Evolutionary conservation across 2,329 filamentous ascomycete species (phyloP).

Genomic region (Stachybotrys chartarum): DNA sequence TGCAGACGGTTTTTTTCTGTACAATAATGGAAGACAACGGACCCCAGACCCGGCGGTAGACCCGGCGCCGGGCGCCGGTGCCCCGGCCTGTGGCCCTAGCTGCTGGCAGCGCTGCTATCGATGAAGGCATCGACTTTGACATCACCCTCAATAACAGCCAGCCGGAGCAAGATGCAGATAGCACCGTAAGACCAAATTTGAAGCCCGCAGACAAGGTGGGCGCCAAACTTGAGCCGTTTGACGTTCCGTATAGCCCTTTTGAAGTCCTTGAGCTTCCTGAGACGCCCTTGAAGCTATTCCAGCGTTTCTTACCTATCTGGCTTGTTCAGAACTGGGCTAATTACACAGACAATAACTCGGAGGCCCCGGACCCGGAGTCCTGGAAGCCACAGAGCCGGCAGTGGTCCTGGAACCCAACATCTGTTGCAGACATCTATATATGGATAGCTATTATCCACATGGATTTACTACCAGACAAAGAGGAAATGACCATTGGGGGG

Average conservation of each 20-base stretch:
- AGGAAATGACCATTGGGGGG: not conserved
- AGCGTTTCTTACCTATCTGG: not conserved
- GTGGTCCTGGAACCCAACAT: not conserved
- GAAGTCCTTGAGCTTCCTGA: constrained; percentile 1
- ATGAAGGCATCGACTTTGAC: not conserved
- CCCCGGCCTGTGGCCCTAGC: not conserved
- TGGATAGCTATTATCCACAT: not conserved
- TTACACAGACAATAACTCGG: not conserved
- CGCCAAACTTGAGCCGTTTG: constrained; percentile 1
- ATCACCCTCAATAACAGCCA: constrained; percentile 1
- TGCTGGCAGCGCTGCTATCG: not conserved
- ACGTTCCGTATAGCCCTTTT: not conserved
- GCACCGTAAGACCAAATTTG: constrained; percentile 1
- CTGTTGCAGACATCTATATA: not conserved
- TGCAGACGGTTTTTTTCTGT: not conserved
- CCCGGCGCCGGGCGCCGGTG: not conserved
- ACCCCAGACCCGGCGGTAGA: not conserved
- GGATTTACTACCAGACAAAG: not conserved
- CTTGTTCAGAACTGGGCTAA: not conserved
- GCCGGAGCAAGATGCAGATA: not conserved
- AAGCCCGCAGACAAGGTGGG: not conserved
- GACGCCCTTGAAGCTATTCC: not conserved
- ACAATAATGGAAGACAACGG: constrained; percentile 1
- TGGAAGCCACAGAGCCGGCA: not conserved
- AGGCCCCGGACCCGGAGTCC: not conserved